phyloP scores from a whole-genome alignment of 768 basidiomycete genomes.

The Auricularia cornea region DNA sequence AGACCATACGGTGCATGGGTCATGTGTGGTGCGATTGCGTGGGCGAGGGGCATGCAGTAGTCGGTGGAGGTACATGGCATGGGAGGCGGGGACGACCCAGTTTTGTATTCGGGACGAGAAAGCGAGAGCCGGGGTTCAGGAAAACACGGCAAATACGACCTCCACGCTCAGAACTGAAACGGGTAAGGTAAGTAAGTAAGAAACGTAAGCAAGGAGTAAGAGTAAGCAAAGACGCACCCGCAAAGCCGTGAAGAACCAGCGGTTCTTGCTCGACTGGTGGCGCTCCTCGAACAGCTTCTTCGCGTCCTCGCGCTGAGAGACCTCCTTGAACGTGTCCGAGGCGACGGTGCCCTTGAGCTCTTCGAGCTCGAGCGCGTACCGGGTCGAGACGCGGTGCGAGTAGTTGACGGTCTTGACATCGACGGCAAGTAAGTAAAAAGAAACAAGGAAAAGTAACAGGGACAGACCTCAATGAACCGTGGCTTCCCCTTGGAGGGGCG shows the following conservation, averaged over 20 bases:
- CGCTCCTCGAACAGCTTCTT: constrained; percentile 96
- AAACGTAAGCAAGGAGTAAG: neutral
- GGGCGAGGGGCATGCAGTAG: too few relatives aligned
- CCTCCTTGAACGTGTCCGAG: constrained; percentile 94
- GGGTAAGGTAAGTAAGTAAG: too few relatives aligned
- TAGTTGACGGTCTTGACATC: constrained; percentile 90
- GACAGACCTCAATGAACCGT: constrained; percentile 89
- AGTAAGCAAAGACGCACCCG: constrained; percentile 60
- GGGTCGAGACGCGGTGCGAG: constrained; percentile 98
- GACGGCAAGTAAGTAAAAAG: neutral
- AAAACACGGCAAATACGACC: too few relatives aligned
- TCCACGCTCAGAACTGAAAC: too few relatives aligned
- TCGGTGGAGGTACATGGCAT: too few relatives aligned
- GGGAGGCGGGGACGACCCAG: too few relatives aligned
- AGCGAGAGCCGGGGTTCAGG: too few relatives aligned
- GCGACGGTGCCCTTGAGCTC: constrained; percentile 80
- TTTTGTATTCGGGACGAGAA: too few relatives aligned
- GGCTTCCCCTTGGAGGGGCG: constrained; percentile 97
- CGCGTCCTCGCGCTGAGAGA: constrained; percentile 85
- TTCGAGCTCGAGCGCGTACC: constrained; percentile 96
- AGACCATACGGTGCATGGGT: too few relatives aligned
- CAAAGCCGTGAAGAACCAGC: constrained; percentile 91
- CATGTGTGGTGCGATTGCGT: too few relatives aligned
- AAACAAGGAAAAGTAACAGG: neutral
- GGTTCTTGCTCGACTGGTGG: constrained; percentile 90